These are phyloP conservation scores for Adiantum capillusveneris DNA, from an alignment of 75 land plant genomes.

Conservation along the genomic window DNA sequence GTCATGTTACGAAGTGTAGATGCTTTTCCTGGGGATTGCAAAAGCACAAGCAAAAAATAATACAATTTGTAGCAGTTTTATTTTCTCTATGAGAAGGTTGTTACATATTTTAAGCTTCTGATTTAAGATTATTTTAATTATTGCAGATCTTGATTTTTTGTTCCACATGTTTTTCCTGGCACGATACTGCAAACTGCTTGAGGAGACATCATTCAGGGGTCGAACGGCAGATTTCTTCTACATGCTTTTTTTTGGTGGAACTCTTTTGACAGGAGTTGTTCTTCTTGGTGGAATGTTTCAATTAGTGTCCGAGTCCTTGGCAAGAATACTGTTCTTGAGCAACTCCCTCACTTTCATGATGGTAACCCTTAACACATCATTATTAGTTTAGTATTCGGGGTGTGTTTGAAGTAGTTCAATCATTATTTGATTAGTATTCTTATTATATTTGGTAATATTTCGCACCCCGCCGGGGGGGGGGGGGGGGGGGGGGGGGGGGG, in stretches of 20 bases:
- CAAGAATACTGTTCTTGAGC: constrained; percentile 80
- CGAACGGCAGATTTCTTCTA: constrained; percentile 96
- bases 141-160: constrained; percentile 82
- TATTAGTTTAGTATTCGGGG: constrained; percentile 7
- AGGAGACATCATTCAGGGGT: constrained; percentile 96
- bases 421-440: too few relatives aligned
- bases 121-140: neutral
- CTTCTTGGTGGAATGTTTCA: constrained; percentile 82
- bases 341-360: constrained; percentile 98
- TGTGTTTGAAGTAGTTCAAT: too few relatives aligned
- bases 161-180: constrained; percentile 98
- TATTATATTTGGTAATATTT: too few relatives aligned
- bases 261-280: constrained; percentile 69
- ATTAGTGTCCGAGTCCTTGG: constrained; percentile 68
- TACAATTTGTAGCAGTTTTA: too few relatives aligned
- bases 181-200: constrained; percentile 95
- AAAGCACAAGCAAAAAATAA: too few relatives aligned
- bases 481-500: too few relatives aligned
- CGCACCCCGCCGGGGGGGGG: too few relatives aligned
- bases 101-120: too few relatives aligned
- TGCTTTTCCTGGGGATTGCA: too few relatives aligned
- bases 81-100: too few relatives aligned
- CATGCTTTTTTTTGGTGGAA: constrained; percentile 95
- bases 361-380: constrained; percentile 37
- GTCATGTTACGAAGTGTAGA: too few relatives aligned